Conservation (phyloP, 805 yeast genomes). For the Nakazawaea anatomiae region DNA sequence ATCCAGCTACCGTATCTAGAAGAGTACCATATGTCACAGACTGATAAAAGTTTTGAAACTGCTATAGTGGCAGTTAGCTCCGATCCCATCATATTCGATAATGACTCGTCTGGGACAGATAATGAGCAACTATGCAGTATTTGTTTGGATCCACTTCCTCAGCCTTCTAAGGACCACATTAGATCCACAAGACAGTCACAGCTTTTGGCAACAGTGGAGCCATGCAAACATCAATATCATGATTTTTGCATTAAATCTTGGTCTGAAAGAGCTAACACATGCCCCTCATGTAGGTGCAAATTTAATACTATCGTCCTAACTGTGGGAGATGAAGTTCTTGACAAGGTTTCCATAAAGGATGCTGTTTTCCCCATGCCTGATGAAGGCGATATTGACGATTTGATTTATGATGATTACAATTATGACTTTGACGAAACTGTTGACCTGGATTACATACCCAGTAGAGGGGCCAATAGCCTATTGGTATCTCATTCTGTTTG, state of each 20-base stretch:
- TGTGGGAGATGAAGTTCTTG: slow-evolving; percentile 13
- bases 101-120: not conserved
- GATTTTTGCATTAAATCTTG: slow-evolving; percentile 28
- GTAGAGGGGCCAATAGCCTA: not conserved
- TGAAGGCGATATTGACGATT: slow-evolving; percentile 15
- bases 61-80: too few species aligned
- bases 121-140: slow-evolving; percentile 22
- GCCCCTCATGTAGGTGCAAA: slow-evolving; percentile 27
- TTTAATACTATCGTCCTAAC: slow-evolving; percentile 18
- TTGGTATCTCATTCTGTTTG: slow-evolving; percentile 17
- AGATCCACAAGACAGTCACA: slow-evolving; percentile 20
- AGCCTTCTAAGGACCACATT: slow-evolving; percentile 6
- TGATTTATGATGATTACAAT: not conserved
- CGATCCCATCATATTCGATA: not conserved
- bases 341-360: slow-evolving; percentile 16
- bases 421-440: not conserved
- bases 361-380: slow-evolving; percentile 18
- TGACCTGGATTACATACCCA: slow-evolving; percentile 10
- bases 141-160: slow-evolving; percentile 23
- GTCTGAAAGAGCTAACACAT: slow-evolving; percentile 28
- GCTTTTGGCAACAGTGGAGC: slow-evolving; percentile 21
- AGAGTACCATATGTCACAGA: not conserved
- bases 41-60: not conserved
- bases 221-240: slow-evolving; percentile 29
- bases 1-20: not conserved